Conservation (phyloP, 371 early-diverging fungal genomes). For the Fennellomyces sp. region DNA sequence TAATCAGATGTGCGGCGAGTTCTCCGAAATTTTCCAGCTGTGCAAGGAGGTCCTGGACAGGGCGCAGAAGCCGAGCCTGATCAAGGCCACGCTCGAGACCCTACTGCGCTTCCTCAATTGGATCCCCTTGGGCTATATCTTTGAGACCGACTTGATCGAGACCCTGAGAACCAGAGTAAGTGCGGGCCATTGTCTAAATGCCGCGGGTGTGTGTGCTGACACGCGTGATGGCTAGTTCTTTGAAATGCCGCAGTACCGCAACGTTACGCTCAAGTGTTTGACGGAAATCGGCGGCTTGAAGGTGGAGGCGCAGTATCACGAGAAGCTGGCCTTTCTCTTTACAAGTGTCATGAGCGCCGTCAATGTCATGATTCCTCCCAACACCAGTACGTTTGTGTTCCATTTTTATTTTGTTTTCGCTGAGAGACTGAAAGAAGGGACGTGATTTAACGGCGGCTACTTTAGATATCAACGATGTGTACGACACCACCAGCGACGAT, state of each 20-base stretch:
- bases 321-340: slow-evolving; percentile 84
- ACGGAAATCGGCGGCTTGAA: slow-evolving; percentile 91
- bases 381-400: slow-evolving; percentile 49
- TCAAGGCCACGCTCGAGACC: slow-evolving; percentile 92
- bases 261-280: slow-evolving; percentile 91
- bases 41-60: slow-evolving; percentile 95
- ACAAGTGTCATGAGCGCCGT: slow-evolving; percentile 76
- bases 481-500: slow-evolving; percentile 81
- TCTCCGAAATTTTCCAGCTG: slow-evolving; percentile 94
- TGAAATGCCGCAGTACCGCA: slow-evolving; percentile 84
- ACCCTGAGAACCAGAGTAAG: slow-evolving; percentile 80
- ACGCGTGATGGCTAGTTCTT: slow-evolving; percentile 72
- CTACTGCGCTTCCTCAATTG: slow-evolving; percentile 95
- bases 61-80: slow-evolving; percentile 85
- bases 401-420: background rate
- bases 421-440: background rate
- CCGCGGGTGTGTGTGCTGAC: no score
- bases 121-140: slow-evolving; percentile 97
- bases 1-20: slow-evolving; percentile 95
- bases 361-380: slow-evolving; percentile 69
- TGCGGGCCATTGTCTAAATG: background rate
- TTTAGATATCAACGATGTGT: slow-evolving; percentile 81
- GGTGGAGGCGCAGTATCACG: slow-evolving; percentile 75
- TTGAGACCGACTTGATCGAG: slow-evolving; percentile 93
- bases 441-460: no score